phyloP scores from a whole-genome alignment of 176 grass and related monocot genomes.

The Hordeum vulgare region MorexV3_pseudomolecules_assembly NC_058523.1:115161747-115162246 shows the following conservation, averaged over 20 bases:
- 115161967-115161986: not conserved
- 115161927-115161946: not conserved
- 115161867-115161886: not conserved
- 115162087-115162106: not conserved
- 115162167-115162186: not conserved
- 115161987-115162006: not conserved
- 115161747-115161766: slow-evolving; percentile 35
- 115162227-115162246: not conserved
- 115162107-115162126: not conserved
- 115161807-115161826: slow-evolving; percentile 93
- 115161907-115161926: slow-evolving; percentile 1
- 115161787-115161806: slow-evolving; percentile 96
- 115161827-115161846: slow-evolving; percentile 85
- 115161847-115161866: not conserved
- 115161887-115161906: slow-evolving; percentile 1
- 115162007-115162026: not conserved
- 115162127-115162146: not conserved
- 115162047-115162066: not conserved
- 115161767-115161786: slow-evolving; percentile 86
- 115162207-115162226: not conserved
- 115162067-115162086: not conserved
- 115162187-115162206: not conserved
- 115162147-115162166: not conserved
- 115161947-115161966: not conserved
- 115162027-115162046: not conserved